Percentiles rank a stretch among this genome's conserved stretches.
phyloP scores from a whole-genome alignment of 108 stramenopile species.

The Stephanodiscus triporus region DNA sequence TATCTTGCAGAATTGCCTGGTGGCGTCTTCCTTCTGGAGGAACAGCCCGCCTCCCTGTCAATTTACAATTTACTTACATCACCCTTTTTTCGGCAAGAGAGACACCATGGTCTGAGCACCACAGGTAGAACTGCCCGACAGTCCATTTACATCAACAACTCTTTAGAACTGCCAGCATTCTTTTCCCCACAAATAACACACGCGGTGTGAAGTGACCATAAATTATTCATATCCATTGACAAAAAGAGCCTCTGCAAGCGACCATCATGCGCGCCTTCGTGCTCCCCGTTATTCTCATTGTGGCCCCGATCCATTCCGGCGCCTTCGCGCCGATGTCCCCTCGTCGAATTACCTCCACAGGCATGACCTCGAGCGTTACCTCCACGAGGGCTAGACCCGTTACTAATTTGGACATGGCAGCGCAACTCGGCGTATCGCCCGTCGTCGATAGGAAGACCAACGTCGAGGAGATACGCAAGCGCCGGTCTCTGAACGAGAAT shows the following conservation, averaged over 20 bases:
- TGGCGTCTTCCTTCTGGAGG: no score
- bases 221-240: no score
- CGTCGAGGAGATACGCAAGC: not conserved
- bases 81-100: no score
- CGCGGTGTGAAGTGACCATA: no score
- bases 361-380: not conserved
- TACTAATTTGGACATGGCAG: not conserved
- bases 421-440: not conserved
- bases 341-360: not conserved
- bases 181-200: no score
- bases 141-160: not conserved
- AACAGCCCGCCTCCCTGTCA: no score
- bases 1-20: no score
- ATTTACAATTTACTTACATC: no score
- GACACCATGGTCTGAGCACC: no score
- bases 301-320: not conserved
- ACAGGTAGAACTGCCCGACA: no score
- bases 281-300: not conserved
- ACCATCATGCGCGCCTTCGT: not conserved
- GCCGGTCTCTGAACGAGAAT: not conserved
- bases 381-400: not conserved
- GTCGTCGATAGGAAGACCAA: slow-evolving; percentile 1
- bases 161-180: no score
- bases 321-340: not conserved
- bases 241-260: not conserved